Percentiles rank a stretch among this genome's conserved stretches.
These are phyloP conservation scores for Boletus coccyginus DNA, from an alignment of 768 basidiomycete genomes.

Conservation along the genomic window DNA sequence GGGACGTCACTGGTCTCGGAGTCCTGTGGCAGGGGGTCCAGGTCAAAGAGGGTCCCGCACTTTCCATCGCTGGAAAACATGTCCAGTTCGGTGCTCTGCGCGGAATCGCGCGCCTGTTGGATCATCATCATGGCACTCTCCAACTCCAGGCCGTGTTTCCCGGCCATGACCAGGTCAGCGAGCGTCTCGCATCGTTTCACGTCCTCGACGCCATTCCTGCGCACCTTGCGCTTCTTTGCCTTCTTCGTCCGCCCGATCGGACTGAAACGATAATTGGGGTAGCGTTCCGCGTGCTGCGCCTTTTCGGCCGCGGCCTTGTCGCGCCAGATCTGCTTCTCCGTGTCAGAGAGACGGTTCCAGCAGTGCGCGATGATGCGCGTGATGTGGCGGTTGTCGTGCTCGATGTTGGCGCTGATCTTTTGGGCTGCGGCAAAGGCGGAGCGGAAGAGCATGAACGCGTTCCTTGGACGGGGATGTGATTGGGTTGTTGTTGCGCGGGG, in stretches of 20 bases:
- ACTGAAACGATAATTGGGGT: conserved; percentile 56
- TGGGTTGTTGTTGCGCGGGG: conserved; percentile 34
- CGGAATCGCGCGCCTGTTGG: conserved; percentile 7
- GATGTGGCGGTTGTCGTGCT: conserved; percentile 57
- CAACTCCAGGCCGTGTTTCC: conserved; percentile 49
- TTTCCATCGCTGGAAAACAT: background rate
- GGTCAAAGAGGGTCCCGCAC: background rate
- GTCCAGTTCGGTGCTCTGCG: background rate
- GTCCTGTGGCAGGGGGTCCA: background rate
- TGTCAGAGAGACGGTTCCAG: conserved; percentile 52
- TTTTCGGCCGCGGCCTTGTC: conserved; percentile 52
- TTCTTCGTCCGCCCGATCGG: conserved; percentile 44
- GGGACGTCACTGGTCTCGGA: conserved; percentile 9
- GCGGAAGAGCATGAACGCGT: conserved; percentile 57
- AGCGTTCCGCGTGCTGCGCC: conserved; percentile 41
- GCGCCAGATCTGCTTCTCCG: conserved; percentile 51
- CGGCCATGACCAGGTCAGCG: conserved; percentile 48
- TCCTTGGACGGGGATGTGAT: conserved; percentile 41
- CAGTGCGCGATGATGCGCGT: conserved; percentile 53
- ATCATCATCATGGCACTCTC: conserved; percentile 42
- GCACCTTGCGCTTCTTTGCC: conserved; percentile 49
- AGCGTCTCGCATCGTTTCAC: conserved; percentile 47
- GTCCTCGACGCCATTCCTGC: conserved; percentile 48
- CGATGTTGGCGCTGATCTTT: conserved; percentile 45
- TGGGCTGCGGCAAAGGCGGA: conserved; percentile 56